Evolutionary conservation across 805 yeast genomes (phyloP), one percentile per base, ranked within the genome.

Genomic region (Candida gorgasii): DNA sequence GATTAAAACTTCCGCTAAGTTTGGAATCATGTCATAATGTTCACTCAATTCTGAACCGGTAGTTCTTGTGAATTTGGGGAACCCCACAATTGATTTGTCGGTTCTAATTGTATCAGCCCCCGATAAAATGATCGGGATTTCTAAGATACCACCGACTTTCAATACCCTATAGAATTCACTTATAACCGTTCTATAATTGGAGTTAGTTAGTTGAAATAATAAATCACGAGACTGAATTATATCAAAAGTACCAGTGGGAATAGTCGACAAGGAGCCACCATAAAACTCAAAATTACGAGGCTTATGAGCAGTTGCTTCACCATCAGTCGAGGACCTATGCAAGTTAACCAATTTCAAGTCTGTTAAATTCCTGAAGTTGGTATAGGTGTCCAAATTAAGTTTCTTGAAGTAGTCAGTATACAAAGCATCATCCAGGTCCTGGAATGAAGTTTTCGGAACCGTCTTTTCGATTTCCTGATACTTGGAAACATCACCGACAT

Each of bases 181-280:
- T 2, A 69, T 40, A 6, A 65, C 44, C 1, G 54, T 49, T 23
- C 44, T 54, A 41, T 52, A 54, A 40, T 67, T 68, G 2, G 43
- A 22, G 8, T 52, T 48, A 8, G 61, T 58, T 15, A 68, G 37
- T 43, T 69, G 72, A 9, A 62, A 49, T n/a, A 52, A 39, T 20
- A 68, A 48, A 44, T 71, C 76, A 26, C 72, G 52, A 20, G 62
- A 53, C 30, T 67, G 73, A 23, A 71, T 58, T 18, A 63, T 49
- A 37, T 69, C 65, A 49, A 70, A 68, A 5, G 65, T 56, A 22
- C 54, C 58, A 5, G 54, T 47, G 6, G 56, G 52, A 15, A 67
- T 54, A 1, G 60, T 51, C 1, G 62, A 43, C 19, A 67, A 46
- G 3, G 65, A 44, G 8, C 45, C 35, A 15, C 53, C 42, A 41